These are phyloP conservation scores for Xylariaceae sp. DNA, from an alignment of 2,329 filamentous ascomycete species.

Conservation along the genomic window DNA sequence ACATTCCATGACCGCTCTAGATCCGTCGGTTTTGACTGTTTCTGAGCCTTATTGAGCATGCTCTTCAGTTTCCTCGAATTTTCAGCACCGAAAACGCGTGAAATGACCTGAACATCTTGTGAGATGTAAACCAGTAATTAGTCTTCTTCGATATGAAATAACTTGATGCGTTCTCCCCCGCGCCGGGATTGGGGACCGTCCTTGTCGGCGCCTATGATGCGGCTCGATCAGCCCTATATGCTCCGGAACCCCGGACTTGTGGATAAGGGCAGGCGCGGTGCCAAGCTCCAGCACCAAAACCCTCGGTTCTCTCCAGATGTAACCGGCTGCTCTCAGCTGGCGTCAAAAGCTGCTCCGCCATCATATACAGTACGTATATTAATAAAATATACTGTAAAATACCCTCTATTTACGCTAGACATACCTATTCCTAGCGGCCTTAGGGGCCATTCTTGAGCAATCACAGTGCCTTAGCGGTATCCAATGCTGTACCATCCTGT, in stretches of 20 bases:
- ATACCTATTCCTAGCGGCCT: no score
- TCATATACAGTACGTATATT: not conserved
- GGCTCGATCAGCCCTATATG: constrained; percentile 36
- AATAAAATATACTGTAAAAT: no score
- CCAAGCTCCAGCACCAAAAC: constrained; percentile 16
- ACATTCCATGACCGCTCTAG: constrained; percentile 3
- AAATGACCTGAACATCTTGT: constrained; percentile 6
- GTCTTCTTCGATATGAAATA: constrained; percentile 29
- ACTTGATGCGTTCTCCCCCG: constrained; percentile 28
- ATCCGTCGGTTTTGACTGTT: constrained; percentile 1
- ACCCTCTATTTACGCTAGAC: no score
- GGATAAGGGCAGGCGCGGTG: constrained; percentile 23
- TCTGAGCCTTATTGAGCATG: not conserved
- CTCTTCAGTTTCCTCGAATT: constrained; percentile 26
- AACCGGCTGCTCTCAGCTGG: constrained; percentile 15
- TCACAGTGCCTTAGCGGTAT: no score
- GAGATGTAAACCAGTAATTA: constrained; percentile 20
- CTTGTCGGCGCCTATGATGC: constrained; percentile 36
- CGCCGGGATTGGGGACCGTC: constrained; percentile 29
- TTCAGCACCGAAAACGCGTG: constrained; percentile 7
- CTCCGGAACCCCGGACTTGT: constrained; percentile 26
- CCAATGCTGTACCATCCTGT: no score
- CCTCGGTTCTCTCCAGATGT: constrained; percentile 6
- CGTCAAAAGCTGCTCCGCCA: not conserved
- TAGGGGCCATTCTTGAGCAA: no score